These are phyloP conservation scores for Trichosporon ovoides DNA, from an alignment of 1,284 basidiomycete genomes.

Conservation along the genomic window DNA sequence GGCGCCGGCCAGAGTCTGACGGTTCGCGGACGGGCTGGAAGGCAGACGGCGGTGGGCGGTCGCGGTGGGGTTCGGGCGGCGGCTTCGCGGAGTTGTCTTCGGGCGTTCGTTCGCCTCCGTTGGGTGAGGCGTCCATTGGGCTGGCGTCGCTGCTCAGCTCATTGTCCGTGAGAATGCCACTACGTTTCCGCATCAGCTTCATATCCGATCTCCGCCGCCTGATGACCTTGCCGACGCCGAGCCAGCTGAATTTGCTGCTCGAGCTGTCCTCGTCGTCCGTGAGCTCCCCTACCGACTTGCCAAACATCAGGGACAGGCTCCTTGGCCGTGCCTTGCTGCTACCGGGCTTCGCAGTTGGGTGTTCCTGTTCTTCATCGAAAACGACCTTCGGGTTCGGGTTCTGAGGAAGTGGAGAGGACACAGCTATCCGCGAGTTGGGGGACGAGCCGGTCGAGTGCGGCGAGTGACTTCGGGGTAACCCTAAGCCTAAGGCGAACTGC, in stretches of 20 bases:
- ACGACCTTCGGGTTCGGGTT: conserved; percentile 36
- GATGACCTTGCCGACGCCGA: conserved; percentile 35
- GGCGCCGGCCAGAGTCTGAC: too few relatives aligned
- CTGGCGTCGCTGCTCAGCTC: conserved; percentile 7
- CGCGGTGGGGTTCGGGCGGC: not conserved
- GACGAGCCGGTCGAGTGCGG: not conserved
- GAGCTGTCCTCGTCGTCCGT: conserved; percentile 16
- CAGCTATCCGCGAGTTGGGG: conserved; percentile 18
- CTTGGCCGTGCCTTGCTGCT: conserved; percentile 28
- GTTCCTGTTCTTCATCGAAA: conserved; percentile 24
- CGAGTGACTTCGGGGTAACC: conserved; percentile 25
- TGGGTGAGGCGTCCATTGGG: not conserved
- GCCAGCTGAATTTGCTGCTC: conserved; percentile 38
- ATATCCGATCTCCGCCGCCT: conserved; percentile 33
- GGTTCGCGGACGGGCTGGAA: too few relatives aligned
- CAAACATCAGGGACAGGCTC: conserved; percentile 40
- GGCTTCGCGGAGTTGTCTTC: conserved; percentile 1
- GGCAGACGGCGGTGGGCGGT: not conserved
- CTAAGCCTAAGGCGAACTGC: conserved; percentile 28
- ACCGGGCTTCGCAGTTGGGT: conserved; percentile 11
- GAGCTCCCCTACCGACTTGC: conserved; percentile 13
- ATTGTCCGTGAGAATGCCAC: conserved; percentile 11
- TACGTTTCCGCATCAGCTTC: conserved; percentile 18
- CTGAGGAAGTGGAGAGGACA: conserved; percentile 38
- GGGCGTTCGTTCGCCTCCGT: not conserved